These are phyloP conservation scores for Pseudogymnoascus sp. DNA, from an alignment of 2,329 filamentous ascomycete genomes.

Conservation along the genomic window DNA sequence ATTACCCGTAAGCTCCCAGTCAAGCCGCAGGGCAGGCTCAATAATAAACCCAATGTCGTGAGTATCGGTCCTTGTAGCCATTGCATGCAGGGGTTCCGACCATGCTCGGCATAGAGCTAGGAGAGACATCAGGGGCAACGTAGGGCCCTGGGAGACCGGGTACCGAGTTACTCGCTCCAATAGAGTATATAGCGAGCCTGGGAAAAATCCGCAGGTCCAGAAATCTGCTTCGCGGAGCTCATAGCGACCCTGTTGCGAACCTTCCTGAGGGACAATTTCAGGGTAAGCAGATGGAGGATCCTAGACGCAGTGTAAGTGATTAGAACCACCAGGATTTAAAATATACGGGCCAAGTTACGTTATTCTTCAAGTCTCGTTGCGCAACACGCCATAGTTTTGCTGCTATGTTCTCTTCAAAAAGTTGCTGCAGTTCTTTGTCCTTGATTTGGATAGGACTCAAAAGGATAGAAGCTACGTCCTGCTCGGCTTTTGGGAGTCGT, in stretches of 20 bases:
- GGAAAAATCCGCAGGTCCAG: slow-evolving; percentile 40
- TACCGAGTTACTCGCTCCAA: slow-evolving; percentile 30
- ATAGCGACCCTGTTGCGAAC: slow-evolving; percentile 24
- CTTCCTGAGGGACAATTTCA: slow-evolving; percentile 28
- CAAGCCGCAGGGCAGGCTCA: slow-evolving; percentile 38
- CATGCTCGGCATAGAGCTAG: slow-evolving; percentile 25
- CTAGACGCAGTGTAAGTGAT: background rate
- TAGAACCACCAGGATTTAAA: background rate
- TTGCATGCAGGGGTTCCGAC: slow-evolving; percentile 32
- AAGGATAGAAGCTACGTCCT: background rate
- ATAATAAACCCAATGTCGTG: slow-evolving; percentile 51
- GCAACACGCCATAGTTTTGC: slow-evolving; percentile 20
- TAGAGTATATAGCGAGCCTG: slow-evolving; percentile 31
- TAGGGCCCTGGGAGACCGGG: slow-evolving; percentile 17
- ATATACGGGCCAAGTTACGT: slow-evolving; percentile 10
- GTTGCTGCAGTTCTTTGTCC: slow-evolving; percentile 11
- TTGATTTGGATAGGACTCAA: background rate
- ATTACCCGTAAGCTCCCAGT: slow-evolving; percentile 41
- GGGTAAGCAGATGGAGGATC: slow-evolving; percentile 23
- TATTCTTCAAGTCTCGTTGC: slow-evolving; percentile 11
- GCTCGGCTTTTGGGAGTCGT: background rate
- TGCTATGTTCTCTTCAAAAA: slow-evolving; percentile 18
- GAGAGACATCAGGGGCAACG: slow-evolving; percentile 11
- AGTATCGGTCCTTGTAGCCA: slow-evolving; percentile 40
- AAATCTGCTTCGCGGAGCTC: slow-evolving; percentile 30